Base-by-base conservation (phyloP, 202 grass and related monocot genomes). In the Brachypodium distachyon region DNA sequence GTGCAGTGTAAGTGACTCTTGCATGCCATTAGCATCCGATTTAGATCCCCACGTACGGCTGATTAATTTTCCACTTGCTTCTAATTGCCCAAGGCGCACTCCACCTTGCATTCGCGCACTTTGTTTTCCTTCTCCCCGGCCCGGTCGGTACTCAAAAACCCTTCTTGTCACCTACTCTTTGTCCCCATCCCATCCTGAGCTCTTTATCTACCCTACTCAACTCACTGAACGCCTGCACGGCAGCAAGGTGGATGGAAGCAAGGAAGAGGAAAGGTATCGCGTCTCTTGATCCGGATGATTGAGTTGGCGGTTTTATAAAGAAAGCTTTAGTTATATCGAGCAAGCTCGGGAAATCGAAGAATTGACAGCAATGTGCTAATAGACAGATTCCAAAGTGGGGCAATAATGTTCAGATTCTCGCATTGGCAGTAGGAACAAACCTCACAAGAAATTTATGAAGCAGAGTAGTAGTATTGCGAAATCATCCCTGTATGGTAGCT, bases 121-220 rank as follows among this genome's bases (percentile, higher is more conserved):
- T 62, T 80, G 52, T 64, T 77, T 36, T 70, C 19, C 19, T 49
- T 34, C 29, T n/a, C 22, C 44, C 25, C 54, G 8, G 18, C 19
- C 53, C 26, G 25, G n/a, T n/a, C n/a, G n/a, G n/a, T n/a, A n/a
- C 71, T 25, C 36, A 44, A 19, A n/a, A n/a, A n/a, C n/a, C 82
- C 50, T 22, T 29, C 31, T 52, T 80, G 78, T 64, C 85, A 51
- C 58, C 57, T 59, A 78, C 79, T 28, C 41, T 9, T 60, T 67
- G 79, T 65, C 5, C 61, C 43, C 61, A 78, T 21, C n/a, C 51
- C 46, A 11, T 18, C 72, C 13, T 16, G 0, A 56, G 2, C 66
- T 34, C 50, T 33, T 28, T 57, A 9, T n/a, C 52, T 25, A 33
- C 36, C 43, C 29, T 49, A 34, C 79, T 29, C 74, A 76, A 51